Evolutionary conservation across 306 rosid genomes (phyloP).

Genomic region (Vigna unguiculata): DNA sequence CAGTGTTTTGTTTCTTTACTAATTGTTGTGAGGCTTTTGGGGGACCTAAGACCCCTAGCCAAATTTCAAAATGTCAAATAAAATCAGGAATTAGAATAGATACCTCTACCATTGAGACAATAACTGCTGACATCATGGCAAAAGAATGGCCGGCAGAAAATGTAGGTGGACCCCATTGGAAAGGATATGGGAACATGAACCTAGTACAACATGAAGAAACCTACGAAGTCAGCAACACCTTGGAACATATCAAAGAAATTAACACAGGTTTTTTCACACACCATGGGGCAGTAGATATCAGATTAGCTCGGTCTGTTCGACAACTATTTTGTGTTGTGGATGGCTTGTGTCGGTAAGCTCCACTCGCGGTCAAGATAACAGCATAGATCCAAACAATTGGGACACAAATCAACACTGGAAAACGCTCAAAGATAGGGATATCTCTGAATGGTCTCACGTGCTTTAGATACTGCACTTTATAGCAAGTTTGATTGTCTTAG

Average conservation of each 20-base stretch:
- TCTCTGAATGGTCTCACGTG: constrained; percentile 88
- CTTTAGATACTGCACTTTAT: constrained; percentile 85
- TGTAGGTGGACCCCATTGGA: constrained; percentile 99
- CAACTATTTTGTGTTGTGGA: constrained; percentile 70
- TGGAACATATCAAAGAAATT: constrained; percentile 17
- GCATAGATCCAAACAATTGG: constrained; percentile 89
- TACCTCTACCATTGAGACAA: constrained; percentile 99
- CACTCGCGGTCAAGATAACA: constrained; percentile 86
- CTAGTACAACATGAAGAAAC: constrained; percentile 50
- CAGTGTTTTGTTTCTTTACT: not conserved
- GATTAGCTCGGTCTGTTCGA: constrained; percentile 84
- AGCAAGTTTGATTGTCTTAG: constrained; percentile 23
- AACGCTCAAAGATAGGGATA: constrained; percentile 86
- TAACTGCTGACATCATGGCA: constrained; percentile 94
- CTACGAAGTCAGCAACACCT: constrained; percentile 29
- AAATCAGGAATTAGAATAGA: constrained; percentile 28
- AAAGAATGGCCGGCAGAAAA: constrained; percentile 98
- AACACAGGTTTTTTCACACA: constrained; percentile 38
- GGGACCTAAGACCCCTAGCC: not conserved
- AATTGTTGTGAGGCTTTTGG: not conserved
- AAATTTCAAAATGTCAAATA: constrained; percentile 23
- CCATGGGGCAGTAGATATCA: constrained; percentile 95
- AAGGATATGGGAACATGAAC: constrained; percentile 96
- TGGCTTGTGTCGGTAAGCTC: constrained; percentile 76
- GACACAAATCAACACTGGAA: constrained; percentile 87